phyloP scores from a whole-genome alignment of 139 green algal species.

The Zygnema circumcarinatum region DNA sequence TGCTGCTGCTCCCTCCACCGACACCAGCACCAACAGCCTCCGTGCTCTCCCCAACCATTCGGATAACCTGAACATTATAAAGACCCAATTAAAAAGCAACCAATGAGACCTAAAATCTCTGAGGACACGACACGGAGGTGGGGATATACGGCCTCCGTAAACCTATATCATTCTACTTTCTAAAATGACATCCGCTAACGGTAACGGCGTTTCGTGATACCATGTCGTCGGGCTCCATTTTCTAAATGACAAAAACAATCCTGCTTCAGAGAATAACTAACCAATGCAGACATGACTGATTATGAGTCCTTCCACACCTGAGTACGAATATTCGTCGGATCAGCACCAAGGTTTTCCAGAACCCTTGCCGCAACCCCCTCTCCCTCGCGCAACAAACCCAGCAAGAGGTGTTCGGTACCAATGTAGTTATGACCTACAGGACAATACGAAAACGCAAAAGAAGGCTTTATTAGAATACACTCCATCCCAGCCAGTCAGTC shows the following conservation, averaged over 20 bases:
- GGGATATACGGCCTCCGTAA: background rate
- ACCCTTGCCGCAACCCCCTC: slow-evolving; percentile 97
- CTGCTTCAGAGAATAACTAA: too few relatives aligned
- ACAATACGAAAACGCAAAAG: too few relatives aligned
- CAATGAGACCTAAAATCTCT: background rate
- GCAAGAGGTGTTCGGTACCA: slow-evolving; percentile 98
- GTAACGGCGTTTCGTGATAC: too few relatives aligned
- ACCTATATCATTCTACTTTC: background rate
- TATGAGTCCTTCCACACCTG: slow-evolving; percentile 75
- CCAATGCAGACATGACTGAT: too few relatives aligned
- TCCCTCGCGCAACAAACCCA: slow-evolving; percentile 95
- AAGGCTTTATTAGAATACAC: too few relatives aligned
- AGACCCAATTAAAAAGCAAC: background rate
- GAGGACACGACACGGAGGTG: background rate
- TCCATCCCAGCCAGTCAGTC: too few relatives aligned
- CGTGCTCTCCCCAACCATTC: slow-evolving; percentile 98
- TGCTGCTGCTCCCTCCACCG: slow-evolving; percentile 77
- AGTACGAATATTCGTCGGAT: slow-evolving; percentile 95
- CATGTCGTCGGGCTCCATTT: too few relatives aligned
- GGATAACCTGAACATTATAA: slow-evolving; percentile 78
- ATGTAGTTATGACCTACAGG: slow-evolving; percentile 97
- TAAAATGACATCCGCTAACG: too few relatives aligned
- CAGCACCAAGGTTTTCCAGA: slow-evolving; percentile 94
- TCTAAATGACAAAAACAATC: too few relatives aligned
- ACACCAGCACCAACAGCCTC: slow-evolving; percentile 87